A percentile compares a stretch with the other conserved stretches of the same genome.
phyloP scores from a whole-genome alignment of 2,329 filamentous ascomycete species.

The Sarocladiaceae sp. region DNA sequence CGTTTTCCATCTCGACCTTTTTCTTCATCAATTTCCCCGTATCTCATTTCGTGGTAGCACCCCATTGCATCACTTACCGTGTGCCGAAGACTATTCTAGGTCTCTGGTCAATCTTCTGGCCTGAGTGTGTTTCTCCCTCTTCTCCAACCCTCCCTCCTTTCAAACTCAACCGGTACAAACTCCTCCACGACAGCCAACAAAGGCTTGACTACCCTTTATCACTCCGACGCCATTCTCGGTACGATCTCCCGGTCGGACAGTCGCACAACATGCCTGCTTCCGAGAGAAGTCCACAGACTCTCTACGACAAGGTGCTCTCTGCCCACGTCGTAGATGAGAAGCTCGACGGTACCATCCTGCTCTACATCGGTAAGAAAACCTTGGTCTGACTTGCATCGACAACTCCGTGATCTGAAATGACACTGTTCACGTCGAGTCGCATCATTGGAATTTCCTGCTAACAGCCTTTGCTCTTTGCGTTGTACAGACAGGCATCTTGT shows the following conservation, averaged over 20 bases:
- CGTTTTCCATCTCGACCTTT: background rate
- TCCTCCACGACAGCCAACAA: background rate
- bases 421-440: too few species aligned
- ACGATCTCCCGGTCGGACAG: too few species aligned
- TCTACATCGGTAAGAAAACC: slow-evolving; percentile 80
- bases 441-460: slow-evolving; percentile 8
- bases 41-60: too few species aligned
- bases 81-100: too few species aligned
- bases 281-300: slow-evolving; percentile 57
- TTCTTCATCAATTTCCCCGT: background rate
- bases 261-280: slow-evolving; percentile 6
- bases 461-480: background rate
- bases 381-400: background rate
- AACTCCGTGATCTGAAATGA: background rate
- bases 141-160: background rate
- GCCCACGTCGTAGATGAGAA: slow-evolving; percentile 94
- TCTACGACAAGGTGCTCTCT: slow-evolving; percentile 97
- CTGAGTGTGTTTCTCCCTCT: background rate
- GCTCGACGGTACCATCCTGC: slow-evolving; percentile 82
- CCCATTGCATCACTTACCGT: too few species aligned
- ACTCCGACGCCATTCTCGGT: too few species aligned
- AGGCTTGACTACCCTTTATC: too few species aligned
- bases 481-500: slow-evolving; percentile 81
- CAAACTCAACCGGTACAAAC: background rate
- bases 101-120: too few species aligned